Percentiles rank a stretch among this genome's conserved stretches.
Evolutionary conservation across 768 basidiomycete species (phyloP).

Genomic region (Amanita brunnescens): DNA sequence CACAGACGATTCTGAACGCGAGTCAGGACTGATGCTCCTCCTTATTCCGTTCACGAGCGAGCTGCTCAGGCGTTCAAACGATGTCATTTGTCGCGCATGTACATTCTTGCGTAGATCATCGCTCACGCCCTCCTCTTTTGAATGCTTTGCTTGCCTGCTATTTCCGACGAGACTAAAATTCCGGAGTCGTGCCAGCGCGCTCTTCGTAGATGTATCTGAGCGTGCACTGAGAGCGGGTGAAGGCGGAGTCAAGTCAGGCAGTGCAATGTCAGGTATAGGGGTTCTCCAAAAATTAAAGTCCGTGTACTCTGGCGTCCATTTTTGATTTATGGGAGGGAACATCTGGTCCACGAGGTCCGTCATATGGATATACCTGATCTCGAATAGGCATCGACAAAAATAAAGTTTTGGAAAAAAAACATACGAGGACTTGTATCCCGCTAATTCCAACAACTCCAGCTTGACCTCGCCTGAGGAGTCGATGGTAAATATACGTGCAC

Average conservation of each 20-base stretch:
- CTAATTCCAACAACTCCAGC: constrained; percentile 92
- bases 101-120: constrained; percentile 24
- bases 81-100: constrained; percentile 64
- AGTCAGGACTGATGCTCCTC: constrained; percentile 45
- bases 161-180: constrained; percentile 69
- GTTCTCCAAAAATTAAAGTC: constrained; percentile 97
- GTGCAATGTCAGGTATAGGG: constrained; percentile 65
- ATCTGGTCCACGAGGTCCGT: constrained; percentile 99
- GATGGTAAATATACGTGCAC: constrained; percentile 93
- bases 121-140: constrained; percentile 8
- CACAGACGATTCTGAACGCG: constrained; percentile 43
- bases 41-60: constrained; percentile 38
- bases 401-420: constrained; percentile 19
- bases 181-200: constrained; percentile 63
- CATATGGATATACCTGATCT: constrained; percentile 88
- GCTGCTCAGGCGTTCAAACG: constrained; percentile 61
- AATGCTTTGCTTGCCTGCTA: constrained; percentile 3
- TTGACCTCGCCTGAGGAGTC: constrained; percentile 93
- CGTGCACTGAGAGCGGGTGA: constrained; percentile 92
- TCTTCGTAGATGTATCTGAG: constrained; percentile 76
- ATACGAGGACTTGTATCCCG: constrained; percentile 94
- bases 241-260: constrained; percentile 78
- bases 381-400: neutral
- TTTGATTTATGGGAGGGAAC: constrained; percentile 93
- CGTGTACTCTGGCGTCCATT: constrained; percentile 84